Evolutionary conservation across 2,329 filamentous ascomycete species (phyloP).

Genomic region (Eutypella sp.): DNA sequence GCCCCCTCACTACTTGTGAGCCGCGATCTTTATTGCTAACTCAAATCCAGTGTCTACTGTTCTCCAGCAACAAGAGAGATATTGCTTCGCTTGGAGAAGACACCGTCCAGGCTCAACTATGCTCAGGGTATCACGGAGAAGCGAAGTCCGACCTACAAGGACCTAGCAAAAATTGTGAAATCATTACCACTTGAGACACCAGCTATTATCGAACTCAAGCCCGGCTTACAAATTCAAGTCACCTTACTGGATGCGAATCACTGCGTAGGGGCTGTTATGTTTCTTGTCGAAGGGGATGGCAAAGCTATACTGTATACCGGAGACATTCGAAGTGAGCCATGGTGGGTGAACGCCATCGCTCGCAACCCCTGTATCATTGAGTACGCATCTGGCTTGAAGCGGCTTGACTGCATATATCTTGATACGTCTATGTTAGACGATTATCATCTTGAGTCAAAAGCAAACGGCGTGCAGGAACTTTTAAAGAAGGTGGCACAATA

Average conservation of each 20-base stretch:
- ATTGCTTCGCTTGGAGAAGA: slow-evolving; percentile 73
- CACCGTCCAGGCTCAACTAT: slow-evolving; percentile 76
- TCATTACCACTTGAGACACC: slow-evolving; percentile 78
- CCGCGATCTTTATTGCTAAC: slow-evolving; percentile 1
- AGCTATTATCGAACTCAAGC: slow-evolving; percentile 67
- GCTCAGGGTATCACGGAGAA: slow-evolving; percentile 72
- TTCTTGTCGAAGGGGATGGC: slow-evolving; percentile 70
- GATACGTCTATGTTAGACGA: slow-evolving; percentile 70
- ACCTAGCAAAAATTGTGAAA: slow-evolving; percentile 69
- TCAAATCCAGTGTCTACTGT: slow-evolving; percentile 64
- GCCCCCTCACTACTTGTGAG: neutral
- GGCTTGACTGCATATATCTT: slow-evolving; percentile 77
- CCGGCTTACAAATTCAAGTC: slow-evolving; percentile 65
- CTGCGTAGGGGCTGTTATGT: slow-evolving; percentile 87
- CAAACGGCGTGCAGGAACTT: slow-evolving; percentile 71
- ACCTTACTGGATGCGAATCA: slow-evolving; percentile 91
- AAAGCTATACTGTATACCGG: slow-evolving; percentile 83
- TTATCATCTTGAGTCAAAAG: slow-evolving; percentile 54
- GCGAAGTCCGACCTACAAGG: slow-evolving; percentile 68
- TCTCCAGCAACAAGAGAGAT: slow-evolving; percentile 79
- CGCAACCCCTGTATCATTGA: slow-evolving; percentile 70
- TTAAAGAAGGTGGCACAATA: slow-evolving; percentile 63
- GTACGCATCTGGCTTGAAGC: slow-evolving; percentile 62
- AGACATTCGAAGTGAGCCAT: slow-evolving; percentile 79
- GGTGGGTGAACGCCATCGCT: slow-evolving; percentile 73